These are phyloP conservation scores for Rhodotorula sp. DNA, from an alignment of 1,284 basidiomycete species.

Conservation along the genomic window DNA sequence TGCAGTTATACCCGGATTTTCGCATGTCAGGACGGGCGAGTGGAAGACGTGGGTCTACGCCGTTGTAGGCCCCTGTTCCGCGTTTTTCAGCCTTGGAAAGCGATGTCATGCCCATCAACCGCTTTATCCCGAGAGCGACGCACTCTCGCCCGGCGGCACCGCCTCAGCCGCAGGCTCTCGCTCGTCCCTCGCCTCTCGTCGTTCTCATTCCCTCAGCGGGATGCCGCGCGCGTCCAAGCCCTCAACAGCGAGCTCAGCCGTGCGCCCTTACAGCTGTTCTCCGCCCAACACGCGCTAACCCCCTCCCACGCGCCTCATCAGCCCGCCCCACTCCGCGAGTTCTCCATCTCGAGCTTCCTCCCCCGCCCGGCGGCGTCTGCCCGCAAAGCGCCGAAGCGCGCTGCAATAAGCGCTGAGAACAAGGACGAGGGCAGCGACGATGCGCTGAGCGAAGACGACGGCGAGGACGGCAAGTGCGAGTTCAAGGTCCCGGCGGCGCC, in stretches of 20 bases:
- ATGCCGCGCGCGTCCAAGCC: not conserved
- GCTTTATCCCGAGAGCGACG: no score
- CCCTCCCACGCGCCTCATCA: not conserved
- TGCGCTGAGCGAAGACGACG: slow-evolving; percentile 25
- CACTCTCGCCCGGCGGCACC: not conserved
- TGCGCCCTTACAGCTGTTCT: not conserved
- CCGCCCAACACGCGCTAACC: not conserved
- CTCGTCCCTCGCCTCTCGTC: not conserved
- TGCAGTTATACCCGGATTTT: not conserved
- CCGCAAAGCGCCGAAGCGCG: not conserved
- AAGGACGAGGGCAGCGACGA: slow-evolving; percentile 33
- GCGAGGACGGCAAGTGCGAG: slow-evolving; percentile 38
- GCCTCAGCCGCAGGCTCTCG: no score
- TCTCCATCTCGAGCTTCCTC: slow-evolving; percentile 33
- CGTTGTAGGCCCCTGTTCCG: no score
- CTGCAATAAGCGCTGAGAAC: not conserved
- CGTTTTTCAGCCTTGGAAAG: no score
- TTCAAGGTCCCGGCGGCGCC: slow-evolving; percentile 13
- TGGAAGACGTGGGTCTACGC: no score
- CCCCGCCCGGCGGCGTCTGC: slow-evolving; percentile 7
- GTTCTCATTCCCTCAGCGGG: not conserved
- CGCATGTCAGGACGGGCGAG: not conserved
- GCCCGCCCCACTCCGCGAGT: slow-evolving; percentile 2
- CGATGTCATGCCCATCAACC: no score
- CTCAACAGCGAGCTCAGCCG: not conserved